These are phyloP conservation scores for Dissophora globulifera DNA, from an alignment of 192 early-diverging fungal species.

Conservation along the genomic window DNA sequence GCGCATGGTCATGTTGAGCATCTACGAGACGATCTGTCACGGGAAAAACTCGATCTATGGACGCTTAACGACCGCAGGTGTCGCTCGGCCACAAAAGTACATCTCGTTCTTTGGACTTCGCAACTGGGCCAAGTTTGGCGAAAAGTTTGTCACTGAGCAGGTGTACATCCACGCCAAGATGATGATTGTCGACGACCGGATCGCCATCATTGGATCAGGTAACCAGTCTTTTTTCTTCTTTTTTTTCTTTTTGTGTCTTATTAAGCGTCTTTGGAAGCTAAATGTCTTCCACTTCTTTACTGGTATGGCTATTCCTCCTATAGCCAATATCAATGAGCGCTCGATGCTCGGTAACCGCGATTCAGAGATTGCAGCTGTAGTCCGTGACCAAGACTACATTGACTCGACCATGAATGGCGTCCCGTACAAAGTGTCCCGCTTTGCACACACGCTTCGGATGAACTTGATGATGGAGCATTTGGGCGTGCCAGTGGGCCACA, in stretches of 20 bases:
- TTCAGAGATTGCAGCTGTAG: constrained; percentile 82
- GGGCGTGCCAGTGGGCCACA: constrained; percentile 59
- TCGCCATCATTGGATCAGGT: constrained; percentile 82
- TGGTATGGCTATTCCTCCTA: too few relatives aligned
- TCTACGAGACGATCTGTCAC: constrained; percentile 72
- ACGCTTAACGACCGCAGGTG: constrained; percentile 64
- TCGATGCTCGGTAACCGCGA: constrained; percentile 84
- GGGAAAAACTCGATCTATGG: constrained; percentile 70
- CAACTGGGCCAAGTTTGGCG: constrained; percentile 55
- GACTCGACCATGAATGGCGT: constrained; percentile 73
- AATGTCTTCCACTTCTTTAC: too few relatives aligned
- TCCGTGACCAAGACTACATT: constrained; percentile 71
- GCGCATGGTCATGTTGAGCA: constrained; percentile 65
- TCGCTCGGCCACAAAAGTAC: constrained; percentile 61
- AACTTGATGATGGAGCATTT: constrained; percentile 83
- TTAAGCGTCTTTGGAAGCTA: too few relatives aligned
- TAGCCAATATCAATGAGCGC: constrained; percentile 90
- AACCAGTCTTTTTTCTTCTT: background rate
- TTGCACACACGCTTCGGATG: constrained; percentile 77
- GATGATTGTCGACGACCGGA: constrained; percentile 88
- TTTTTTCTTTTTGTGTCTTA: background rate
- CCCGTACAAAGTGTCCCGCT: constrained; percentile 74
- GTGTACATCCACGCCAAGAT: constrained; percentile 91
- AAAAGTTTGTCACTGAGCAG: constrained; percentile 77
- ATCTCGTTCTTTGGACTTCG: constrained; percentile 72